Evolutionary conservation across 768 basidiomycete species (phyloP).

Genomic region (Paxillus involutus): DNA sequence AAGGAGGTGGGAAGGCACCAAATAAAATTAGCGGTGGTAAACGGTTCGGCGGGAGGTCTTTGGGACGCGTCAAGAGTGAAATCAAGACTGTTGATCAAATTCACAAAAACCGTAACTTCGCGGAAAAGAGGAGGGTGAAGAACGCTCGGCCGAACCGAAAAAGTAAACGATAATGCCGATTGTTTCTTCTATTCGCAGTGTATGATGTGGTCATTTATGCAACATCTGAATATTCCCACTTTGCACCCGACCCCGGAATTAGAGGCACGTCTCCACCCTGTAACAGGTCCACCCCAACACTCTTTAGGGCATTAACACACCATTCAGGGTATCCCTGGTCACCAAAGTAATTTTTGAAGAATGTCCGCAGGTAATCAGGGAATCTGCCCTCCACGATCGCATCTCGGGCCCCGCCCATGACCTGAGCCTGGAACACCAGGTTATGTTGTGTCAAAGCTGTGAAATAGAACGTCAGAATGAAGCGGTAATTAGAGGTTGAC

Average conservation of each 20-base stretch:
- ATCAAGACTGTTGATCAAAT: slow-evolving; percentile 89
- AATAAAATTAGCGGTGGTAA: slow-evolving; percentile 34
- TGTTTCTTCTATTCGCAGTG: slow-evolving; percentile 3
- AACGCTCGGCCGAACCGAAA: slow-evolving; percentile 70
- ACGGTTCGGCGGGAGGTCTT: slow-evolving; percentile 58
- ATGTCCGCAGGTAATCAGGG: slow-evolving; percentile 71
- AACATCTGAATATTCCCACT: slow-evolving; percentile 75
- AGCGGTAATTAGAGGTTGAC: slow-evolving; percentile 16
- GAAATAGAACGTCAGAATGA: slow-evolving; percentile 11
- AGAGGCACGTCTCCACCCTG: slow-evolving; percentile 51
- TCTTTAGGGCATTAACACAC: slow-evolving; percentile 82
- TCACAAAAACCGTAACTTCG: slow-evolving; percentile 64
- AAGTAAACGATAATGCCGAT: slow-evolving; percentile 24
- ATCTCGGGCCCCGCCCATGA: slow-evolving; percentile 84
- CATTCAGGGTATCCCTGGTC: slow-evolving; percentile 81
- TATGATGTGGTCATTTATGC: slow-evolving; percentile 14
- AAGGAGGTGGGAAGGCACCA: slow-evolving; percentile 29
- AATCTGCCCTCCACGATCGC: slow-evolving; percentile 79
- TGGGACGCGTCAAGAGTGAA: slow-evolving; percentile 72
- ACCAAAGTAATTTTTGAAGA: slow-evolving; percentile 79
- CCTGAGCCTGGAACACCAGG: slow-evolving; percentile 79
- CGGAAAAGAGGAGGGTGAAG: slow-evolving; percentile 70
- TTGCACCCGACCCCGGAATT: slow-evolving; percentile 62
- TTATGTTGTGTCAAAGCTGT: slow-evolving; percentile 82
- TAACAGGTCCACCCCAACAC: slow-evolving; percentile 82